Percentiles rank a stretch among this genome's conserved stretches.
phyloP scores from a whole-genome alignment of 208 protist genomes.

The Leishmania aethiopica region DNA sequence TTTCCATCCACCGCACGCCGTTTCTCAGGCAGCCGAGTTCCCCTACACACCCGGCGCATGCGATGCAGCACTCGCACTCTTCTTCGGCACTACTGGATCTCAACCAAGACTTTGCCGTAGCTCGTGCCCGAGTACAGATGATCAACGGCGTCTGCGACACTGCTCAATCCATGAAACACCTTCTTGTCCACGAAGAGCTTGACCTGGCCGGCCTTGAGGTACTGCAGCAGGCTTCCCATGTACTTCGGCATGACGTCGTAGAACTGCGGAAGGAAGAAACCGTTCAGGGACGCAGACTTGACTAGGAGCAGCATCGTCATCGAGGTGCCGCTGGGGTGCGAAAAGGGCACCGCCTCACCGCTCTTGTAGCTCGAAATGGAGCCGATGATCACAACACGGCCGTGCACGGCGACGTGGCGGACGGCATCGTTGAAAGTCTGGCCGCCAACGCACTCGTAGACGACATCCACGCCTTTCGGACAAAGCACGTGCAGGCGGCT shows the following conservation, averaged over 20 bases:
- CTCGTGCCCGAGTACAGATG: constrained; percentile 68
- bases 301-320: constrained; percentile 31
- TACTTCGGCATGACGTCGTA: constrained; percentile 25
- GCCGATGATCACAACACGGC: constrained; percentile 80
- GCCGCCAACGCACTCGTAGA: constrained; percentile 90
- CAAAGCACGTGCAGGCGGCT: constrained; percentile 43
- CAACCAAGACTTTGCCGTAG: constrained; percentile 57
- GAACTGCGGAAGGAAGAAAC: constrained; percentile 59
- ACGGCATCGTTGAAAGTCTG: constrained; percentile 73
- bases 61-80: neutral
- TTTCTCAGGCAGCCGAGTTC: neutral
- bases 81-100: constrained; percentile 19
- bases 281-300: constrained; percentile 42
- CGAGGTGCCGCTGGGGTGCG: constrained; percentile 18
- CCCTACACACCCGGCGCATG: neutral
- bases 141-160: constrained; percentile 69
- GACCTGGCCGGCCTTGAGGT: constrained; percentile 22
- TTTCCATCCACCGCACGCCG: neutral
- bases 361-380: constrained; percentile 70
- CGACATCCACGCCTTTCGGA: constrained; percentile 79
- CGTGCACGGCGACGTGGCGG: constrained; percentile 64
- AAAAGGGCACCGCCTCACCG: constrained; percentile 34
- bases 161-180: constrained; percentile 58
- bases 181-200: constrained; percentile 44
- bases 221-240: constrained; percentile 30